Evolutionary conservation across 208 protist genomes (phyloP).

Genomic region (Leishmania lainsoni): DNA sequence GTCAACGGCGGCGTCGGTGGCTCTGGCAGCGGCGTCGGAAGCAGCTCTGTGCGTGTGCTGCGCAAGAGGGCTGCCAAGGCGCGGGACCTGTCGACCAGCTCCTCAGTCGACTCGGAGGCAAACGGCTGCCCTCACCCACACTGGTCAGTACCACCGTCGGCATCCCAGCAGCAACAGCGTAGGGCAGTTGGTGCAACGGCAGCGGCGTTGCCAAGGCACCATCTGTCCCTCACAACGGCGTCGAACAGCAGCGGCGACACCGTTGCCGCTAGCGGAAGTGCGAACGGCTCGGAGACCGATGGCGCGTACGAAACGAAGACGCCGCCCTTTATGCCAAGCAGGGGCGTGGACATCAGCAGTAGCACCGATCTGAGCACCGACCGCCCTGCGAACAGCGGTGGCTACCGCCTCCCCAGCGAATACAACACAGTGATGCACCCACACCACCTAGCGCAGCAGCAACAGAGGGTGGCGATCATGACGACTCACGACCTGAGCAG

Average conservation of each 20-base stretch:
- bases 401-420: background rate
- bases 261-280: background rate
- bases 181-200: background rate
- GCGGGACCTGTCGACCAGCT: conserved; percentile 21
- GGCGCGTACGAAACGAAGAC: conserved; percentile 13
- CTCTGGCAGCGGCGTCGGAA: conserved; percentile 10
- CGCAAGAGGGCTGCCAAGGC: conserved; percentile 30
- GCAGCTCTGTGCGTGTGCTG: conserved; percentile 22
- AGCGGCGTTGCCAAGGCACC: background rate
- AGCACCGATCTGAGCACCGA: conserved; percentile 27
- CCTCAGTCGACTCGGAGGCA: conserved; percentile 21
- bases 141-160: background rate
- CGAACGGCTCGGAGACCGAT: background rate
- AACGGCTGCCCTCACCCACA: background rate
- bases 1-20: conserved; percentile 11
- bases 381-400: conserved; percentile 14
- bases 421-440: background rate
- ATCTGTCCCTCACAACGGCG: background rate
- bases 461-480: background rate
- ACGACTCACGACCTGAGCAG: background rate
- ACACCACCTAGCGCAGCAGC: background rate
- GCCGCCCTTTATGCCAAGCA: conserved; percentile 11
- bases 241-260: conserved; percentile 1
- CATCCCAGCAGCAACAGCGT: background rate
- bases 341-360: conserved; percentile 13